Evolutionary conservation across 371 early-diverging fungal species (phyloP).

Genomic region (Dichotomocladium elegans): DNA sequence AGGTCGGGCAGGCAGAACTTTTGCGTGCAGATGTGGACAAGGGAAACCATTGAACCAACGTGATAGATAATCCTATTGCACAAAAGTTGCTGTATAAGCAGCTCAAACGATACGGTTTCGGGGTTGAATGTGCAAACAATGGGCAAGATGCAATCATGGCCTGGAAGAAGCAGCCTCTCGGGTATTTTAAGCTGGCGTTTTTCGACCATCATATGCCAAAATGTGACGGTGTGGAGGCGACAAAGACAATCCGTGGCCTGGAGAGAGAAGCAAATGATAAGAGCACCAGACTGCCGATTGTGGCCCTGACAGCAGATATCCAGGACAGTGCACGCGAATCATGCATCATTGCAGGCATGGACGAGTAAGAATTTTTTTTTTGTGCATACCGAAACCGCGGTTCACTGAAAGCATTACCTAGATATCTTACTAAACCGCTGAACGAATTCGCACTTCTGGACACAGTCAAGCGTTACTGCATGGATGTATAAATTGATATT

Average conservation of each 20-base stretch:
- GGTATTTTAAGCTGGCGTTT: constrained; percentile 35
- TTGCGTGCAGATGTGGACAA: neutral
- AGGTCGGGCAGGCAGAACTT: constrained; percentile 1
- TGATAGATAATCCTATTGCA: constrained; percentile 44
- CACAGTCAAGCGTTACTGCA: constrained; percentile 21
- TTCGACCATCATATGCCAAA: constrained; percentile 52
- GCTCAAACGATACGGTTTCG: constrained; percentile 33
- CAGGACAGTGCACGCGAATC: constrained; percentile 9
- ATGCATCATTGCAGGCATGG: constrained; percentile 11
- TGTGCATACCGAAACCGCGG: neutral
- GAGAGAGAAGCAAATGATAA: constrained; percentile 19
- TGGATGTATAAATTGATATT: neutral
- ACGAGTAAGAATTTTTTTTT: constrained; percentile 40
- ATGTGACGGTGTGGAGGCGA: constrained; percentile 49
- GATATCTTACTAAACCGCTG: constrained; percentile 38
- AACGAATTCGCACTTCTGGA: constrained; percentile 33
- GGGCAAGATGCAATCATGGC: constrained; percentile 36
- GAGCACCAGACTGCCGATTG: constrained; percentile 13
- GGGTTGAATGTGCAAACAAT: constrained; percentile 42
- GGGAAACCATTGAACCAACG: neutral
- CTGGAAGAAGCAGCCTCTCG: constrained; percentile 26
- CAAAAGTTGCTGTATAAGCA: constrained; percentile 39
- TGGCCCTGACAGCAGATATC: constrained; percentile 10
- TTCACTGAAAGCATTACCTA: constrained; percentile 5
- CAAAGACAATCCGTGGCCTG: constrained; percentile 31